Conservation (phyloP, 805 yeast species). For the Blastobotrys chiropterorum region DNA sequence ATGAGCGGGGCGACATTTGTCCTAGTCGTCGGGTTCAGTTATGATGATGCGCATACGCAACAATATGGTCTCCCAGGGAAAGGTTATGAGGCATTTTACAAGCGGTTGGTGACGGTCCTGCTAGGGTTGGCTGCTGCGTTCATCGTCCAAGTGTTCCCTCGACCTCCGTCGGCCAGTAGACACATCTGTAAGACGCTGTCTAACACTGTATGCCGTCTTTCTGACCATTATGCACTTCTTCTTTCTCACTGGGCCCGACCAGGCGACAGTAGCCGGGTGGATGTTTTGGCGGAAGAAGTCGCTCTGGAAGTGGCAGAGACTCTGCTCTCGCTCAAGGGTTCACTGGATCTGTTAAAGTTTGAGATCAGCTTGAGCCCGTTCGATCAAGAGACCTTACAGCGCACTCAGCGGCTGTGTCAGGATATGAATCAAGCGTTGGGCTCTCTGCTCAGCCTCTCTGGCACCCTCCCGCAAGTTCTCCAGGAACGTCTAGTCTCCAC, state of each 20-base stretch:
- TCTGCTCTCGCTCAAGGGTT: neutral
- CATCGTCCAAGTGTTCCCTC: conserved; percentile 29
- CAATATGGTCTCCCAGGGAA: neutral
- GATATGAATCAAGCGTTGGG: neutral
- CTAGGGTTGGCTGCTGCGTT: conserved; percentile 29
- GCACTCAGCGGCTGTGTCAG: neutral
- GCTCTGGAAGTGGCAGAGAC: neutral
- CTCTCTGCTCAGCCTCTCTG: neutral
- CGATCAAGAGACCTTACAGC: neutral
- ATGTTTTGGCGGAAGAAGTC: neutral
- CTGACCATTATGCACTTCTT: neutral
- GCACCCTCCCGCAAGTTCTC: neutral
- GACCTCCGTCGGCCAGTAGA: conserved; percentile 26
- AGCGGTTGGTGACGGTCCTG: conserved; percentile 28
- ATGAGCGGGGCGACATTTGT: conserved; percentile 26
- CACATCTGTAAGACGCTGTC: neutral
- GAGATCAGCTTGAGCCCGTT: neutral
- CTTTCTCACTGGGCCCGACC: neutral
- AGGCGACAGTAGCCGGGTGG: neutral
- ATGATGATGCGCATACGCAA: conserved; percentile 21
- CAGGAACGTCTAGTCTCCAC: neutral
- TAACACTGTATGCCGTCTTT: neutral
- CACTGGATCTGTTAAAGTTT: neutral
- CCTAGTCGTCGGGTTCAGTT: conserved; percentile 30
- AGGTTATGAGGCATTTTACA: neutral